Percentiles rank a stretch among this genome's conserved stretches.
Evolutionary conservation across 352 stramenopile species (phyloP).

Genomic region (Achlya hypogyna): DNA sequence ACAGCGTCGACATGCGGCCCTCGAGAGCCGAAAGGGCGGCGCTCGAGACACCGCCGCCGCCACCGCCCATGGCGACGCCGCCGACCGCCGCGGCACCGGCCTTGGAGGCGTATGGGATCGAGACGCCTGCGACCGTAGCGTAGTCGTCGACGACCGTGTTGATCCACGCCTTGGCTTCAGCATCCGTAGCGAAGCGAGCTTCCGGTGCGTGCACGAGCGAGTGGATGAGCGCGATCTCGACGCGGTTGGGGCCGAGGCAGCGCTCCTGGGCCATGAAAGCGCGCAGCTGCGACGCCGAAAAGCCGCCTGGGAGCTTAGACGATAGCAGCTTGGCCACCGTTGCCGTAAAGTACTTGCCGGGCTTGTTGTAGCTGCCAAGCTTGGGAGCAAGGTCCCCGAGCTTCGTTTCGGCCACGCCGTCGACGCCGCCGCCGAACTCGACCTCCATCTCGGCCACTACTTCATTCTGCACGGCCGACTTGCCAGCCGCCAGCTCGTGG

Average conservation of each 20-base stretch:
- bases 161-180: constrained; percentile 67
- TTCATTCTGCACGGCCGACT: constrained; percentile 85
- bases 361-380: constrained; percentile 54
- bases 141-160: constrained; percentile 72
- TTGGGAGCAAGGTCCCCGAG: constrained; percentile 57
- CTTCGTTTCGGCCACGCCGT: constrained; percentile 73
- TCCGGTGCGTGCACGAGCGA: constrained; percentile 59
- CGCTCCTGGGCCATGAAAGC: constrained; percentile 60
- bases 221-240: constrained; percentile 75
- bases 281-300: constrained; percentile 64
- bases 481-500: constrained; percentile 69
- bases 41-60: constrained; percentile 20
- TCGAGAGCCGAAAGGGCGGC: constrained; percentile 40
- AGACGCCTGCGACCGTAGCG: constrained; percentile 42
- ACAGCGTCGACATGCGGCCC: constrained; percentile 45
- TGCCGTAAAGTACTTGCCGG: constrained; percentile 60
- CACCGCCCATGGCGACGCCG: constrained; percentile 20
- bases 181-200: constrained; percentile 50
- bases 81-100: constrained; percentile 26
- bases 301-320: constrained; percentile 75
- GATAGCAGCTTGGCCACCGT: constrained; percentile 75
- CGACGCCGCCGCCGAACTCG: constrained; percentile 70
- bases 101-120: constrained; percentile 42
- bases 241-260: constrained; percentile 53
- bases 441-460: constrained; percentile 77